Conservation (phyloP, 192 early-diverging fungal genomes). For the Entomortierella beljakovae region DNA sequence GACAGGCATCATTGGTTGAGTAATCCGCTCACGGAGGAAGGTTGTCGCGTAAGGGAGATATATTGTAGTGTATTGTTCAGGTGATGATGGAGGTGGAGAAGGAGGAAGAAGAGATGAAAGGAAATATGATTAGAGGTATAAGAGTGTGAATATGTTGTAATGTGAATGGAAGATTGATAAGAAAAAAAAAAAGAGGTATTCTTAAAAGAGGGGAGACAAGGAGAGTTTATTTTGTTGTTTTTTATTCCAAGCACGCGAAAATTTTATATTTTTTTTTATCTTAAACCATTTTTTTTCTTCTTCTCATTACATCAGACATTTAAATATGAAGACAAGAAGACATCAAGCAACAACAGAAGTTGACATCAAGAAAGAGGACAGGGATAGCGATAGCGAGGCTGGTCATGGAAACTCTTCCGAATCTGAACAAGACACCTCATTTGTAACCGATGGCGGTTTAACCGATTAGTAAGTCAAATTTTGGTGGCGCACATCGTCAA, state of each 20-base stretch:
- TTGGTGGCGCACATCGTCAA: slow-evolving; percentile 21
- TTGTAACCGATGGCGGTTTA: not conserved
- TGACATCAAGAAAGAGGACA: not conserved
- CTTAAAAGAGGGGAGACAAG: no score
- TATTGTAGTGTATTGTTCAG: not conserved
- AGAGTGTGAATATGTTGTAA: not conserved
- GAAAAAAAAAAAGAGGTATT: slow-evolving; percentile 1
- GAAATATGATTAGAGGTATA: not conserved
- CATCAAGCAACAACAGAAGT: slow-evolving; percentile 1
- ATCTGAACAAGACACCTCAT: not conserved
- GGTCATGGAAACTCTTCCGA: not conserved
- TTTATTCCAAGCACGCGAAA: no score
- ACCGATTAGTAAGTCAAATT: slow-evolving; percentile 16
- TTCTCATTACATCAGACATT: not conserved
- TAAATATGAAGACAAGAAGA: slow-evolving; percentile 12
- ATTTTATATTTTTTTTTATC: no score
- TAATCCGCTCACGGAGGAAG: not conserved
- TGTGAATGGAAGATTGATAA: not conserved
- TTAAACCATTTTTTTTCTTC: slow-evolving; percentile 1
- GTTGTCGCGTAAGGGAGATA: not conserved
- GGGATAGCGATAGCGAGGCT: not conserved
- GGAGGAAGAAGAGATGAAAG: not conserved
- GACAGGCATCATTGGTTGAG: not conserved
- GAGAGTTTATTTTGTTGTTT: no score
- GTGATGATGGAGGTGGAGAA: not conserved